These are phyloP conservation scores for Coemansia sp. DNA, from an alignment of 192 early-diverging fungal genomes.

Conservation along the genomic window DNA sequence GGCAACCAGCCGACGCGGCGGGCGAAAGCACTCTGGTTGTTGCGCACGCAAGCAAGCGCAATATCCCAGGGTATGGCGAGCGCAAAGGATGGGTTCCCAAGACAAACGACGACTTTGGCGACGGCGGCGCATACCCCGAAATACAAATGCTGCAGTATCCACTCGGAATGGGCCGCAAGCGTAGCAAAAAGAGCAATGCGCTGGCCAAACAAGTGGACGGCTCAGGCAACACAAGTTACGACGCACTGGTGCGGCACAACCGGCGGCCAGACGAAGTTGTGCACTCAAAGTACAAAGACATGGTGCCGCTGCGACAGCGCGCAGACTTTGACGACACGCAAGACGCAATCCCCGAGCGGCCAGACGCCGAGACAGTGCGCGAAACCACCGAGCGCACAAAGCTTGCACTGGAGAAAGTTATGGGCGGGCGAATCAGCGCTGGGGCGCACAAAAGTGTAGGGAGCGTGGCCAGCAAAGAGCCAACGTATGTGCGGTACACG, in stretches of 20 bases:
- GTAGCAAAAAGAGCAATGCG: slow-evolving; percentile 43
- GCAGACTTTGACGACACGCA: slow-evolving; percentile 64
- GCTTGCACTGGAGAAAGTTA: slow-evolving; percentile 84
- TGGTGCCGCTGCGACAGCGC: slow-evolving; percentile 71
- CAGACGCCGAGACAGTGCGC: slow-evolving; percentile 73
- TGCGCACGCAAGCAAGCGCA: not conserved
- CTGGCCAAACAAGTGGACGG: slow-evolving; percentile 88
- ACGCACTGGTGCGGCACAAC: slow-evolving; percentile 82
- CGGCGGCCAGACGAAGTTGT: slow-evolving; percentile 68
- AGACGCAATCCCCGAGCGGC: slow-evolving; percentile 70
- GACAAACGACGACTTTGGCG: slow-evolving; percentile 83
- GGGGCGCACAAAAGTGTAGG: slow-evolving; percentile 43
- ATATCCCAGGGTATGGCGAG: slow-evolving; percentile 75
- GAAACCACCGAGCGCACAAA: slow-evolving; percentile 86
- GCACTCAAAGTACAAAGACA: slow-evolving; percentile 81
- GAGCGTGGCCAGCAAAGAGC: slow-evolving; percentile 57
- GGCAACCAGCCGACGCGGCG: not conserved
- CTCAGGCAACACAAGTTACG: slow-evolving; percentile 86
- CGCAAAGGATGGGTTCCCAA: slow-evolving; percentile 79
- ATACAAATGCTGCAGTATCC: slow-evolving; percentile 91
- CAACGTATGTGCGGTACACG: slow-evolving; percentile 88
- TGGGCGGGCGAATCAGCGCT: slow-evolving; percentile 73
- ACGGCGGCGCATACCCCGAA: slow-evolving; percentile 97
- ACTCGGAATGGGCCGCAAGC: slow-evolving; percentile 87
- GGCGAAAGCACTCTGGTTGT: not conserved